Evolutionary conservation across 176 grass and related monocot genomes (phyloP).

Genomic region (Paspalum notatum): DNA sequence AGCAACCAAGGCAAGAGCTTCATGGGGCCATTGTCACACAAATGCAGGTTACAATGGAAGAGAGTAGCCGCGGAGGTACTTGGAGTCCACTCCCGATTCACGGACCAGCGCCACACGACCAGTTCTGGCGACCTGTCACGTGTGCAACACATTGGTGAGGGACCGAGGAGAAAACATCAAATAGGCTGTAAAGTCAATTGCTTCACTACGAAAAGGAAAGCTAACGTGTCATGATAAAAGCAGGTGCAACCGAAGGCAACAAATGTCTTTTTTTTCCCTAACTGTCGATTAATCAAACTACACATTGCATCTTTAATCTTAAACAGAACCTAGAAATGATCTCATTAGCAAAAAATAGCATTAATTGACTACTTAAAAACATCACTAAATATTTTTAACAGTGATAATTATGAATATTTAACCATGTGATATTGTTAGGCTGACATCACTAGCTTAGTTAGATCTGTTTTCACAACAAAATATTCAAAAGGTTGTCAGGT

Average conservation of each 20-base stretch:
- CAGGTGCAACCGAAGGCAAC: background rate
- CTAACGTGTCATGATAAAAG: background rate
- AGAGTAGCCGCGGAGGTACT: conserved; percentile 70
- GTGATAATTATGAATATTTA: background rate
- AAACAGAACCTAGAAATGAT: background rate
- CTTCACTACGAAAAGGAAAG: background rate
- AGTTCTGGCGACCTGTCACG: conserved; percentile 79
- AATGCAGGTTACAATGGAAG: conserved; percentile 46
- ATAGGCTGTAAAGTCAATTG: background rate
- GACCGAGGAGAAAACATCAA: background rate
- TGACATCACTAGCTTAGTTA: background rate
- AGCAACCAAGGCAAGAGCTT: conserved; percentile 1
- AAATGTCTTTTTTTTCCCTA: background rate
- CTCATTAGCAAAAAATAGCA: background rate
- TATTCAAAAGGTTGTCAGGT: background rate
- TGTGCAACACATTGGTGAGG: background rate
- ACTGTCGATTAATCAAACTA: background rate
- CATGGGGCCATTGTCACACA: background rate
- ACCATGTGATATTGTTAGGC: background rate
- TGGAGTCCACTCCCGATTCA: conserved; percentile 84
- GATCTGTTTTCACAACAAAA: background rate
- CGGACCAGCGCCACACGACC: conserved; percentile 74
- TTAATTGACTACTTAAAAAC: background rate
- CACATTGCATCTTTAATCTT: background rate
- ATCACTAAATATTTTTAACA: background rate